A percentile compares a stretch with the other conserved stretches of the same genome.
These are phyloP conservation scores for Penicillium subrubescens DNA, from an alignment of 495 filamentous ascomycete species.

Conservation along the genomic window DNA sequence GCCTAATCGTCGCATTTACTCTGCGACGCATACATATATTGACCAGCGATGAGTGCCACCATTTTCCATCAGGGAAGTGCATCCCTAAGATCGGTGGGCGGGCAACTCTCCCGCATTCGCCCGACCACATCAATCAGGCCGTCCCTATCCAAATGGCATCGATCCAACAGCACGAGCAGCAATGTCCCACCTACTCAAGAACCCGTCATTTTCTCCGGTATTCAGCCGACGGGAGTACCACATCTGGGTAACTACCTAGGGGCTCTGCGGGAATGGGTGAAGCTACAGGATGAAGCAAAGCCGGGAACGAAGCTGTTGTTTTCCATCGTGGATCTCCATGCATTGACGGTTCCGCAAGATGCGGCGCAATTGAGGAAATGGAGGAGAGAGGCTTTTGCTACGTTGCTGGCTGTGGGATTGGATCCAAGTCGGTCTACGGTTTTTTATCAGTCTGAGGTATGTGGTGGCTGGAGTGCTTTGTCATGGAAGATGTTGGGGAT, in stretches of 20 bases:
- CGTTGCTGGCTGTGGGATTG: conserved; percentile 81
- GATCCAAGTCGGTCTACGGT: conserved; percentile 73
- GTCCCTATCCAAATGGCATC: conserved; percentile 11
- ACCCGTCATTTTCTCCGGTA: conserved; percentile 79
- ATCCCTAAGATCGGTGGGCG: conserved; percentile 8
- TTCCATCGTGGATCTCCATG: conserved; percentile 90
- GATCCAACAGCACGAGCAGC: conserved; percentile 17
- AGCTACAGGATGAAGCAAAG: conserved; percentile 65
- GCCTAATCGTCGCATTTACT: neutral
- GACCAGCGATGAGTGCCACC: conserved; percentile 14
- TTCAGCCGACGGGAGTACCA: conserved; percentile 94
- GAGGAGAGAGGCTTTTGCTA: conserved; percentile 74
- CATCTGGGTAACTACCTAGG: conserved; percentile 96
- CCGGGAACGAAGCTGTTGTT: conserved; percentile 66
- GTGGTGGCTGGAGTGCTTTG: conserved; percentile 9
- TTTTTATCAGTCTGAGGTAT: conserved; percentile 78
- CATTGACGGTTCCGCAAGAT: conserved; percentile 77
- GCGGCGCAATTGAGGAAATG: conserved; percentile 56
- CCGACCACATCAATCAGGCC: neutral
- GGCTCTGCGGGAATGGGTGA: conserved; percentile 84
- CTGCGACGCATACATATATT: neutral
- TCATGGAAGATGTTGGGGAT: neutral
- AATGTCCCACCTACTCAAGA: conserved; percentile 12
- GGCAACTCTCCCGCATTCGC: neutral
- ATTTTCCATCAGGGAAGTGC: neutral